Conservation (phyloP, 1,284 basidiomycete genomes). For the Fomitiporia mediterranea region DNA sequence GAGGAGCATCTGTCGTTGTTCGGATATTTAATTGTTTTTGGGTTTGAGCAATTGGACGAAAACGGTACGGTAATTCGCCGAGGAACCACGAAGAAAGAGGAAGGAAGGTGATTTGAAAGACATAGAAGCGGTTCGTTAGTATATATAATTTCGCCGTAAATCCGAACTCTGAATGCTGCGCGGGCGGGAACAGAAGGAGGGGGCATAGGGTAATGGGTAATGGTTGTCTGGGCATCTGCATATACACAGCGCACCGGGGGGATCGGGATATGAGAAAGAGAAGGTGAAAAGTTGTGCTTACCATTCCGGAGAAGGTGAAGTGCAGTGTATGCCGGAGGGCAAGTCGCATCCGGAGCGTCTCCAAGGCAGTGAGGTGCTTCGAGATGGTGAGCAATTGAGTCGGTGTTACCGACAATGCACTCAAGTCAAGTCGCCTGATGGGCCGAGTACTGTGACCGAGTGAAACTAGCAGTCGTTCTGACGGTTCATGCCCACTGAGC, state of each 20-base stretch:
- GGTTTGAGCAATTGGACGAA: neutral
- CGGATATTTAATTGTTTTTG: too few relatives aligned
- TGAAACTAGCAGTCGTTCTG: constrained; percentile 44
- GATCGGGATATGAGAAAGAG: constrained; percentile 7
- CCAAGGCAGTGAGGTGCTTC: constrained; percentile 43
- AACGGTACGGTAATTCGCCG: too few relatives aligned
- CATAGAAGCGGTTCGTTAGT: neutral
- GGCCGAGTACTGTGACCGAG: constrained; percentile 45
- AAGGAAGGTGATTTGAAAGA: neutral
- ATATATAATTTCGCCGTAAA: too few relatives aligned
- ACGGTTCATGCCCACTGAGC: constrained; percentile 52
- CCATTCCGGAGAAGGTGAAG: constrained; percentile 58
- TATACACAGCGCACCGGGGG: constrained; percentile 6
- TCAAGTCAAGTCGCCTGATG: constrained; percentile 51
- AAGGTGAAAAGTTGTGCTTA: constrained; percentile 35
- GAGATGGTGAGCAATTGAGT: constrained; percentile 52
- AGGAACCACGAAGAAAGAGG: neutral
- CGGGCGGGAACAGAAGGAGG: neutral
- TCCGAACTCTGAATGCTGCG: neutral
- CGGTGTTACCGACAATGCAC: constrained; percentile 53
- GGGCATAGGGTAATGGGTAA: neutral
- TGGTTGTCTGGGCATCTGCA: too few relatives aligned
- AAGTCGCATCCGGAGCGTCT: constrained; percentile 49
- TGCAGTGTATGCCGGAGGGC: constrained; percentile 63
- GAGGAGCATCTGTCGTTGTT: constrained; percentile 30